Conservation (phyloP, 306 rosid species). For the Urtica urens region DNA sequence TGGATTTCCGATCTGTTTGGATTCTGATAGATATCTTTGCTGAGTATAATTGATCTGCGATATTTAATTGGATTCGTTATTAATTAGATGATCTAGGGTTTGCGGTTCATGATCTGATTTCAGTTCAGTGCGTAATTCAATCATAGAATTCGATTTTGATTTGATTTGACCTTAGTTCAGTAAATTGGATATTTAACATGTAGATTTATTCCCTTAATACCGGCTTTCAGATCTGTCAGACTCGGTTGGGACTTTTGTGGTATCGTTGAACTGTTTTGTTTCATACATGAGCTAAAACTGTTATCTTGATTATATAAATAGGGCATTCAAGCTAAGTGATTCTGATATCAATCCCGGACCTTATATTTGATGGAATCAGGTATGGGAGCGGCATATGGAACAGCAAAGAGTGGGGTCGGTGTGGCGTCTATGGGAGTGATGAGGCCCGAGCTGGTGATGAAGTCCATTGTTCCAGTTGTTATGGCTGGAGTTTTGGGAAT, state of each 20-base stretch:
- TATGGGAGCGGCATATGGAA: slow-evolving; percentile 92
- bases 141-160: neutral
- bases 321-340: neutral
- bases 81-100: neutral
- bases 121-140: neutral
- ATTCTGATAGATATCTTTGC: neutral
- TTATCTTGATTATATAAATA: neutral
- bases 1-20: neutral
- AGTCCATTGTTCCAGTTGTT: slow-evolving; percentile 82
- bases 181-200: neutral
- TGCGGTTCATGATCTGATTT: slow-evolving; percentile 3
- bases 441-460: slow-evolving; percentile 92
- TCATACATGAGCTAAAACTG: neutral
- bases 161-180: neutral
- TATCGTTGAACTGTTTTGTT: neutral
- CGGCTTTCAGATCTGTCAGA: neutral
- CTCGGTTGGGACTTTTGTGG: neutral
- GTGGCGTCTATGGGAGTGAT: slow-evolving; percentile 92
- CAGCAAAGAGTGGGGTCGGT: slow-evolving; percentile 85
- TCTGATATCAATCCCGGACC: neutral
- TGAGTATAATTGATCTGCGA: neutral
- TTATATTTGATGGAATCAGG: slow-evolving; percentile 25
- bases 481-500: slow-evolving; percentile 97
- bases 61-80: neutral
- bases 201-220: neutral